These are phyloP conservation scores for Trichoderma afroharzianum DNA, from an alignment of 2,329 filamentous ascomycete genomes.

Conservation along the genomic window DNA sequence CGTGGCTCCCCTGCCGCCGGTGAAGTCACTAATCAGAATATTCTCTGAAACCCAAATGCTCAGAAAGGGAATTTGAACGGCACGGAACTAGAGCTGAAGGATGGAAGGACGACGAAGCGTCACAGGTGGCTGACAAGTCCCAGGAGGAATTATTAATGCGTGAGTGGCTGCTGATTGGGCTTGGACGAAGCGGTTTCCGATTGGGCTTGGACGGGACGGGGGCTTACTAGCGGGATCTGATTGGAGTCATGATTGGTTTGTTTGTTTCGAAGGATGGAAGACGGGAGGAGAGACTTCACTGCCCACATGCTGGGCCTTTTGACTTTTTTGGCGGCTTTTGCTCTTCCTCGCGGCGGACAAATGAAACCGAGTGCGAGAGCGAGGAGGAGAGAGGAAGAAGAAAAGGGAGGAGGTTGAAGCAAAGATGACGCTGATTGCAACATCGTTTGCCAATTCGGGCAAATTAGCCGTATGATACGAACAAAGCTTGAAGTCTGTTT, in stretches of 20 bases:
- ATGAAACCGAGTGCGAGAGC: neutral
- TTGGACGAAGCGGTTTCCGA: neutral
- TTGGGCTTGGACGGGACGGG: neutral
- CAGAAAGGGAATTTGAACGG: neutral
- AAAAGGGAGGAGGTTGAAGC: neutral
- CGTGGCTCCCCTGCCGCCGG: neutral
- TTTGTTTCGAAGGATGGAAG: neutral
- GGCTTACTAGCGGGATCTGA: neutral
- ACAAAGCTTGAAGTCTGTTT: neutral
- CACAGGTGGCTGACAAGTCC: neutral
- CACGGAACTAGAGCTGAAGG: neutral
- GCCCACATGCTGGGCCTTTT: neutral
- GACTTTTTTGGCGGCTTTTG: neutral
- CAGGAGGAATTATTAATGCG: constrained; percentile 5
- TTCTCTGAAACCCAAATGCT: neutral
- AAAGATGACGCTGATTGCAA: neutral
- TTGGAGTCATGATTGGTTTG: neutral
- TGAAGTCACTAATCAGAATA: neutral
- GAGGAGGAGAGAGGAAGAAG: neutral
- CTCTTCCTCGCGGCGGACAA: neutral
- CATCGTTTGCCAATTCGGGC: neutral
- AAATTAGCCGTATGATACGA: neutral
- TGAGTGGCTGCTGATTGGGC: constrained; percentile 7
- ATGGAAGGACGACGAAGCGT: neutral
- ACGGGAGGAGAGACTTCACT: neutral